phyloP scores from a whole-genome alignment of 768 basidiomycete genomes.

The Amanita polypyramis region DNA sequence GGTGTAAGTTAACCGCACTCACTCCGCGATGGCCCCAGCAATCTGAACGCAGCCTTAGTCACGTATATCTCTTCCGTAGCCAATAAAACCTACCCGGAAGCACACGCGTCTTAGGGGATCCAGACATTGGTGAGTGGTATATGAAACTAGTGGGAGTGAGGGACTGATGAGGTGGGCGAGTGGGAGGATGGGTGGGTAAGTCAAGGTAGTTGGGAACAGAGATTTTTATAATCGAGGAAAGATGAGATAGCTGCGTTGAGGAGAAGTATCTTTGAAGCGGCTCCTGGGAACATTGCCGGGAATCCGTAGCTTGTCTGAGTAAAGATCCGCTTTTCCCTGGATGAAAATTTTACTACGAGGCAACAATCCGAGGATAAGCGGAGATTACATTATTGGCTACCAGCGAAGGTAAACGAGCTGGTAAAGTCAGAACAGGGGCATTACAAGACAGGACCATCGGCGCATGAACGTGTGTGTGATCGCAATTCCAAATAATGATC shows the following conservation, averaged over 20 bases:
- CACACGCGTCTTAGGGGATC: neutral
- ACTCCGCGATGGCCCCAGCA: slow-evolving; percentile 58
- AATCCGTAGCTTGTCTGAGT: neutral
- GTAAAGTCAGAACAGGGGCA: too few species aligned
- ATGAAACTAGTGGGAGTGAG: neutral
- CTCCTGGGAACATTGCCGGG: neutral
- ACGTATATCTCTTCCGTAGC: neutral
- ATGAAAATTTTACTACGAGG: neutral
- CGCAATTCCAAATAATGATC: too few species aligned
- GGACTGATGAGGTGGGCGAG: neutral
- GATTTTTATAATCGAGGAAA: neutral
- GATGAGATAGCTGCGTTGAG: neutral
- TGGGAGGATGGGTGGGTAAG: neutral
- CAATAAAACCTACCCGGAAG: slow-evolving; percentile 3
- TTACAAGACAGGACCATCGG: too few species aligned
- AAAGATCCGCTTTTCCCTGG: slow-evolving; percentile 2
- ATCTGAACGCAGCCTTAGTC: slow-evolving; percentile 26
- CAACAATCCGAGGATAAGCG: neutral
- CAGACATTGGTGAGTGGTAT: neutral
- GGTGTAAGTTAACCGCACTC: slow-evolving; percentile 12
- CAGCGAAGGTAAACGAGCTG: too few species aligned
- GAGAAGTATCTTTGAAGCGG: neutral
- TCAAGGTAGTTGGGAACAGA: too few species aligned
- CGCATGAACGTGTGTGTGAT: too few species aligned
- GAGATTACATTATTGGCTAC: too few species aligned